A percentile compares a stretch with the other conserved stretches of the same genome.
phyloP scores from a whole-genome alignment of 202 grass and related monocot genomes.

The Brachypodium distachyon region DNA sequence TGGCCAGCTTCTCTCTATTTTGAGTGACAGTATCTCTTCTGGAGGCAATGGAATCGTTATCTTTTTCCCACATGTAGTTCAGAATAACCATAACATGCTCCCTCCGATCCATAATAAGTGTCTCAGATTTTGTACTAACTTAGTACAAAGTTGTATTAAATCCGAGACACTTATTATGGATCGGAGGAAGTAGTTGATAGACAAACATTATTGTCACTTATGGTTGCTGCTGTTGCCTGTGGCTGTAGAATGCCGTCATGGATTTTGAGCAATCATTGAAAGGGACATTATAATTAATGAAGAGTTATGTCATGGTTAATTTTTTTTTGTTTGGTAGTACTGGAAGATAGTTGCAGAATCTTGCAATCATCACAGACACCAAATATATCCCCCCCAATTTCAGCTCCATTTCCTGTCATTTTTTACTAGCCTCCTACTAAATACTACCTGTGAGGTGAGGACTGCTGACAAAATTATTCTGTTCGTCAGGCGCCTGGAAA shows the following conservation, averaged over 20 bases:
- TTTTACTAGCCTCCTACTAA: background rate
- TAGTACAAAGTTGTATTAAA: no score
- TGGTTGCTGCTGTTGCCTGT: background rate
- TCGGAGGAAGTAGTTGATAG: background rate
- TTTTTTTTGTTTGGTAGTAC: background rate
- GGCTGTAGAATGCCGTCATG: background rate
- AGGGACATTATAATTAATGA: background rate
- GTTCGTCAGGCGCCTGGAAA: constrained; percentile 80
- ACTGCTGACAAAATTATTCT: constrained; percentile 3
- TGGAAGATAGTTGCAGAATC: background rate
- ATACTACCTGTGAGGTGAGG: background rate
- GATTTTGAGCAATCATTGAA: background rate
- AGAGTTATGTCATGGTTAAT: background rate
- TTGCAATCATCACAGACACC: background rate
- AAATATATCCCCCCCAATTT: background rate
- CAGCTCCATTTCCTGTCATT: background rate
- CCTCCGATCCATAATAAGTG: no score
- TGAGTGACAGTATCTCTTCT: background rate
- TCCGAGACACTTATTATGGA: no score
- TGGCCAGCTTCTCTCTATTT: background rate
- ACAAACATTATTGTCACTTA: background rate
- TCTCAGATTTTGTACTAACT: no score
- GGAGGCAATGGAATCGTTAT: background rate
- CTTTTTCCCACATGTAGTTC: background rate
- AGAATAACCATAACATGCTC: background rate